phyloP scores from a whole-genome alignment of 2,329 filamentous ascomycete genomes.

The Plenodomus biglobosus region DNA sequence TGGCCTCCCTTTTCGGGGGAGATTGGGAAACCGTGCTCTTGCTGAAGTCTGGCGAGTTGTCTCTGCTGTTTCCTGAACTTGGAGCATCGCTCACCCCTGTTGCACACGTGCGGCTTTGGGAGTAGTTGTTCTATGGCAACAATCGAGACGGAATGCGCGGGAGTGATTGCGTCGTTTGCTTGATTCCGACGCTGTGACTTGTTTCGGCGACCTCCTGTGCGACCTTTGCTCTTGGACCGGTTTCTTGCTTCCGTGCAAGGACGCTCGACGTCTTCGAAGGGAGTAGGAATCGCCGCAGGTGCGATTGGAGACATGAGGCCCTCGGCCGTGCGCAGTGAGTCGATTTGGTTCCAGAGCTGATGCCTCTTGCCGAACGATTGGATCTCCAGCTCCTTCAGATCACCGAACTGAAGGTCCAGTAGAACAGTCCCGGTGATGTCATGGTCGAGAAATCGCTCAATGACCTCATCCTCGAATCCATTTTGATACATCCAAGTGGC shows the following conservation, averaged over 20 bases:
- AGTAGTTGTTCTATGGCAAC: slow-evolving; percentile 89
- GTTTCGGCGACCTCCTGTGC: slow-evolving; percentile 33
- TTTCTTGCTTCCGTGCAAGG: slow-evolving; percentile 45
- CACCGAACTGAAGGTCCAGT: slow-evolving; percentile 88
- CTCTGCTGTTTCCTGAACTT: slow-evolving; percentile 82
- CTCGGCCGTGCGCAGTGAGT: slow-evolving; percentile 60
- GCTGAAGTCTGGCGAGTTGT: slow-evolving; percentile 71
- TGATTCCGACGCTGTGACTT: slow-evolving; percentile 39
- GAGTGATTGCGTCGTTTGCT: slow-evolving; percentile 68
- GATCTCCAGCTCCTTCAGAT: slow-evolving; percentile 78
- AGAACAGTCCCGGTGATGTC: slow-evolving; percentile 89
- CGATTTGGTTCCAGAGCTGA: slow-evolving; percentile 78
- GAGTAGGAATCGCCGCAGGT: slow-evolving; percentile 51
- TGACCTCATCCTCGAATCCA: slow-evolving; percentile 73
- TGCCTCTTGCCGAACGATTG: slow-evolving; percentile 79
- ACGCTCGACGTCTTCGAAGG: slow-evolving; percentile 52
- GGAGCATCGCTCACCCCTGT: slow-evolving; percentile 81
- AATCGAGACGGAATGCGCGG: slow-evolving; percentile 83
- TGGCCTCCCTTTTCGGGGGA: slow-evolving; percentile 63
- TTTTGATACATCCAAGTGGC: slow-evolving; percentile 84
- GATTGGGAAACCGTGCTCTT: slow-evolving; percentile 68
- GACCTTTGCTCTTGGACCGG: slow-evolving; percentile 42
- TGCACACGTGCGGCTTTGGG: slow-evolving; percentile 80
- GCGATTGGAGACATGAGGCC: slow-evolving; percentile 43
- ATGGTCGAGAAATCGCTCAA: slow-evolving; percentile 85